Conservation (phyloP, 768 basidiomycete species). For the Lactarius sp. region DNA sequence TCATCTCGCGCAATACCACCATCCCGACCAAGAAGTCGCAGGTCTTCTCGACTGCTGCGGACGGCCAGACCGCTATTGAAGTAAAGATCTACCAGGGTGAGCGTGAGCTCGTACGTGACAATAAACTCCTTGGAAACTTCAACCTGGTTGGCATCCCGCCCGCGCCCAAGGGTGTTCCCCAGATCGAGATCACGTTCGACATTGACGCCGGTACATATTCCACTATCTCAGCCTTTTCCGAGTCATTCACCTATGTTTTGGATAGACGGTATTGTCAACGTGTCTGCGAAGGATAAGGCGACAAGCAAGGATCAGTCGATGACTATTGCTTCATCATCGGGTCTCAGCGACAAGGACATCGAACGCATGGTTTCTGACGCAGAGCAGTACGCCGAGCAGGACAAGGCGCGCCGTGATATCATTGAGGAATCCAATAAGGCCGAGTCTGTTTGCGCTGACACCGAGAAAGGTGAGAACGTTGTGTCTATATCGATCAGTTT, state of each 20-base stretch:
- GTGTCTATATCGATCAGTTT: neutral
- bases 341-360: constrained; percentile 93
- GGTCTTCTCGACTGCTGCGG: constrained; percentile 97
- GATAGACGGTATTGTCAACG: constrained; percentile 92
- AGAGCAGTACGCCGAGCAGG: constrained; percentile 89
- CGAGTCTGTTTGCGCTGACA: constrained; percentile 89
- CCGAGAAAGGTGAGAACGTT: constrained; percentile 73
- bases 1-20: constrained; percentile 97
- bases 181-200: constrained; percentile 88
- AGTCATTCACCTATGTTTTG: constrained; percentile 13
- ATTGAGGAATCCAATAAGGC: constrained; percentile 98
- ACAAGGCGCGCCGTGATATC: constrained; percentile 79
- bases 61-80: constrained; percentile 99
- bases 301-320: constrained; percentile 88
- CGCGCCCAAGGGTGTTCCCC: constrained; percentile 68
- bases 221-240: neutral
- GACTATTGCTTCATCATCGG: constrained; percentile 97
- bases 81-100: constrained; percentile 99
- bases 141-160: constrained; percentile 97
- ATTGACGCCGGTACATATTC: constrained; percentile 79
- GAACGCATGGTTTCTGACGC: constrained; percentile 95
- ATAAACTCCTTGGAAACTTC: constrained; percentile 99
- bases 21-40: constrained; percentile 99
- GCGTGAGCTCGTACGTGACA: constrained; percentile 96
- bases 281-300: constrained; percentile 92